Conservation (phyloP, 768 basidiomycete species). For the Pisolithus tinctorius region DNA sequence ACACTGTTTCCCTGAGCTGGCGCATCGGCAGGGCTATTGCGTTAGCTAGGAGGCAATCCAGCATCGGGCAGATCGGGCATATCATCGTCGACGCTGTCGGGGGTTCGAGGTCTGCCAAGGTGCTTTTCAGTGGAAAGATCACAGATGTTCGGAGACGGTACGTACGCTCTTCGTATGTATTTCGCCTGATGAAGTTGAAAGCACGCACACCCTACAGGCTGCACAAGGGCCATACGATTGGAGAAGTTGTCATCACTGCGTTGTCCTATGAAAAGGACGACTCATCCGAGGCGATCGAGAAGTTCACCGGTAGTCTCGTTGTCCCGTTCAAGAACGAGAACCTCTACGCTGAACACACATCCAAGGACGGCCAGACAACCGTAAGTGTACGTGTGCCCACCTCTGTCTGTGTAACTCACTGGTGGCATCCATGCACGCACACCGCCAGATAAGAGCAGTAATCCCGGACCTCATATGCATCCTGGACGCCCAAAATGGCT, state of each 20-base stretch:
- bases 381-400: slow-evolving; percentile 4
- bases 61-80: slow-evolving; percentile 31
- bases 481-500: slow-evolving; percentile 55
- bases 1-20: slow-evolving; percentile 57
- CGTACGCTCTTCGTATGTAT: neutral
- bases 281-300: slow-evolving; percentile 17
- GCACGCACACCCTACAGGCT: slow-evolving; percentile 9
- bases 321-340: slow-evolving; percentile 65
- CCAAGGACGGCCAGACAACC: slow-evolving; percentile 21
- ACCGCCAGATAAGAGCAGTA: slow-evolving; percentile 38
- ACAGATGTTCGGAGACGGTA: slow-evolving; percentile 38
- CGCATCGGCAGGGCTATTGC: slow-evolving; percentile 54
- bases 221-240: slow-evolving; percentile 35
- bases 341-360: slow-evolving; percentile 39
- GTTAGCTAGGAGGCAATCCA: slow-evolving; percentile 41
- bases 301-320: slow-evolving; percentile 28
- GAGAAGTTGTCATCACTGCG: slow-evolving; percentile 29
- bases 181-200: neutral
- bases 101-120: slow-evolving; percentile 29
- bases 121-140: slow-evolving; percentile 56
- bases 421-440: slow-evolving; percentile 6
- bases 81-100: slow-evolving; percentile 32
- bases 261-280: slow-evolving; percentile 21
- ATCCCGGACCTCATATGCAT: slow-evolving; percentile 65
- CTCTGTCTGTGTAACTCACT: neutral